A percentile compares a stretch with the other conserved stretches of the same genome.
phyloP scores from a whole-genome alignment of 2,329 filamentous ascomycete species.

The Cryphonectria radicalis region DNA sequence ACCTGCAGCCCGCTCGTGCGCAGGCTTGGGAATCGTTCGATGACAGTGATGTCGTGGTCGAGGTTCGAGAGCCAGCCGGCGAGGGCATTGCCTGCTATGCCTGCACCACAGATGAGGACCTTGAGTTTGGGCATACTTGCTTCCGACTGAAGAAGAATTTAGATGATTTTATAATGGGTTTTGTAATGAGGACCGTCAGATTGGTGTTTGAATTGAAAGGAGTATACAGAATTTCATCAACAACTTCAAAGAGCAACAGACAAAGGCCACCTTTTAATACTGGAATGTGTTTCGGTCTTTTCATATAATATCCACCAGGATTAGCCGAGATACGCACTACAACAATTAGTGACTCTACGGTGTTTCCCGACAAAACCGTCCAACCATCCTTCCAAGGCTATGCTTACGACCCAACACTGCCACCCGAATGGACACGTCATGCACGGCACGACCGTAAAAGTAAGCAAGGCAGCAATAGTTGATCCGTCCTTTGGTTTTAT shows the following conservation, averaged over 20 bases:
- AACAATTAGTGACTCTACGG: neutral
- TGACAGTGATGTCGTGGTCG: slow-evolving; percentile 45
- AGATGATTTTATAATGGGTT: neutral
- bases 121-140: slow-evolving; percentile 32
- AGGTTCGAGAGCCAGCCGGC: slow-evolving; percentile 52
- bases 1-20: slow-evolving; percentile 56
- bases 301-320: neutral
- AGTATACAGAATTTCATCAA: neutral
- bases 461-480: neutral
- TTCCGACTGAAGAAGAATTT: no score
- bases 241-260: neutral
- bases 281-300: neutral
- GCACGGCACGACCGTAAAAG: slow-evolving; percentile 9
- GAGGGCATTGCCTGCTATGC: slow-evolving; percentile 47
- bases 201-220: neutral
- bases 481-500: neutral
- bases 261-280: neutral
- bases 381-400: neutral
- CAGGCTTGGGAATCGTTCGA: slow-evolving; percentile 47
- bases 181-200: neutral
- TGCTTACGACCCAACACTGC: neutral
- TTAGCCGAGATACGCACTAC: neutral
- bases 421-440: neutral
- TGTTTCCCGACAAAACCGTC: neutral
- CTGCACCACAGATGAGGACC: slow-evolving; percentile 43